These are phyloP conservation scores for Protea cynaroides DNA, from an alignment of 164 flowering plant species.

Conservation along the genomic window DNA sequence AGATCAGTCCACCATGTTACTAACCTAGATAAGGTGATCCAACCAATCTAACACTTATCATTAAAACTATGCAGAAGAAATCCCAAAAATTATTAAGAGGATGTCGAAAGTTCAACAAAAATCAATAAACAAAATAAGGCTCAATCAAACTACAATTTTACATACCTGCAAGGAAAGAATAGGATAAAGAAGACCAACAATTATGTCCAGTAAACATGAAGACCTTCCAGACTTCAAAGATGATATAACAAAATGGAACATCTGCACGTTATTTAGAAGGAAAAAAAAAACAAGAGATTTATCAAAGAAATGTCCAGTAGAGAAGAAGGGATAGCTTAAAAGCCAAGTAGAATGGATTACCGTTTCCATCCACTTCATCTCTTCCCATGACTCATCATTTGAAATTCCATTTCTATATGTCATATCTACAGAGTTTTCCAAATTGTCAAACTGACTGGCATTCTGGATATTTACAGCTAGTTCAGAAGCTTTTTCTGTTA, in stretches of 20 bases:
- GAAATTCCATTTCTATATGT: slow-evolving; percentile 32
- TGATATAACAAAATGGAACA: slow-evolving; percentile 84
- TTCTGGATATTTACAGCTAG: slow-evolving; percentile 54
- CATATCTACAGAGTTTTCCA: slow-evolving; percentile 25
- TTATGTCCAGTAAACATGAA: slow-evolving; percentile 57
- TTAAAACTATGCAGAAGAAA: too few relatives aligned
- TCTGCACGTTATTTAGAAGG: slow-evolving; percentile 33
- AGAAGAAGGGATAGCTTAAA: not conserved
- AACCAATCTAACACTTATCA: too few relatives aligned
- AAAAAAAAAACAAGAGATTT: slow-evolving; percentile 6
- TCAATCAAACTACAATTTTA: not conserved
- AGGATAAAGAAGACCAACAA: slow-evolving; percentile 79
- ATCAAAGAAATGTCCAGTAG: not conserved
- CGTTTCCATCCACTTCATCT: slow-evolving; percentile 96
- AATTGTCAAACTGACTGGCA: slow-evolving; percentile 35
- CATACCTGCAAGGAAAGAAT: slow-evolving; percentile 83
- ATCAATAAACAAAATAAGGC: not conserved
- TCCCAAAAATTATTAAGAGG: not conserved
- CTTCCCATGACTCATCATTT: slow-evolving; percentile 54
- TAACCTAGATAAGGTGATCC: too few relatives aligned
- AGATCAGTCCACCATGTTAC: too few relatives aligned
- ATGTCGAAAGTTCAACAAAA: not conserved
- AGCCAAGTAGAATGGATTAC: slow-evolving; percentile 31
- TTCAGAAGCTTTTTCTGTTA: slow-evolving; percentile 58
- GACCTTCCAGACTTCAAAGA: slow-evolving; percentile 93